These are phyloP conservation scores for Marchantia paleacea DNA, from an alignment of 225 moss, liverwort and hornwort species.

Conservation along the genomic window DNA sequence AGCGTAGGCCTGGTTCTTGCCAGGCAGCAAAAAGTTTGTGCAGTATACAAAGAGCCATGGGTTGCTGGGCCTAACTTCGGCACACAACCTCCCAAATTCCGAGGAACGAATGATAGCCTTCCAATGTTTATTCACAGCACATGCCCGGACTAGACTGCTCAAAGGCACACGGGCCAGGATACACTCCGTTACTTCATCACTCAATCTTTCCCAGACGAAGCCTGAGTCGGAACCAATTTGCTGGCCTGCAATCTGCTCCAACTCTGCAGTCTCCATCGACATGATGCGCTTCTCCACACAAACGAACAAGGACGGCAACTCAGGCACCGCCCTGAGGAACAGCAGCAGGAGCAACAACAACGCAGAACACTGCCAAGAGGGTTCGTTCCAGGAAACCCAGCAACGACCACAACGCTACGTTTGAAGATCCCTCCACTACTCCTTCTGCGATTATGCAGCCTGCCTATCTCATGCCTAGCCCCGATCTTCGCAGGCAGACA, in stretches of 20 bases:
- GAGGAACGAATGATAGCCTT: constrained; percentile 18
- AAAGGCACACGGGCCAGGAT: constrained; percentile 40
- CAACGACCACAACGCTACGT: background rate
- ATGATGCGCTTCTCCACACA: constrained; percentile 10
- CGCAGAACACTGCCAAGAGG: background rate
- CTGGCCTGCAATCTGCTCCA: constrained; percentile 35
- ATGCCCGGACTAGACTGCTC: constrained; percentile 32
- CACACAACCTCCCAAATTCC: constrained; percentile 24
- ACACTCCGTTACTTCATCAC: constrained; percentile 43
- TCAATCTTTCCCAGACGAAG: constrained; percentile 32
- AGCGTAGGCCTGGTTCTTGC: constrained; percentile 42
- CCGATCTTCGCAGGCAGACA: background rate
- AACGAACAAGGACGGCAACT: background rate
- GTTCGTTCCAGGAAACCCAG: background rate
- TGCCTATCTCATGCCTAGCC: background rate
- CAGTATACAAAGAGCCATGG: constrained; percentile 48
- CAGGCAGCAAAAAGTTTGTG: constrained; percentile 42
- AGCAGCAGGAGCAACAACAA: background rate
- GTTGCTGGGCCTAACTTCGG: constrained; percentile 26
- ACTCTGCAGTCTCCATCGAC: constrained; percentile 39
- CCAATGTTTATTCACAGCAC: constrained; percentile 43
- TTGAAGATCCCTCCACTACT: background rate
- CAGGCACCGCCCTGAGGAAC: background rate
- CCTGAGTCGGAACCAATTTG: constrained; percentile 19
- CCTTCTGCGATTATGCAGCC: background rate